Percentiles rank a stretch among this genome's conserved stretches.
phyloP scores from a whole-genome alignment of 139 green algal species.

The Ostreobium quekettii region DNA sequence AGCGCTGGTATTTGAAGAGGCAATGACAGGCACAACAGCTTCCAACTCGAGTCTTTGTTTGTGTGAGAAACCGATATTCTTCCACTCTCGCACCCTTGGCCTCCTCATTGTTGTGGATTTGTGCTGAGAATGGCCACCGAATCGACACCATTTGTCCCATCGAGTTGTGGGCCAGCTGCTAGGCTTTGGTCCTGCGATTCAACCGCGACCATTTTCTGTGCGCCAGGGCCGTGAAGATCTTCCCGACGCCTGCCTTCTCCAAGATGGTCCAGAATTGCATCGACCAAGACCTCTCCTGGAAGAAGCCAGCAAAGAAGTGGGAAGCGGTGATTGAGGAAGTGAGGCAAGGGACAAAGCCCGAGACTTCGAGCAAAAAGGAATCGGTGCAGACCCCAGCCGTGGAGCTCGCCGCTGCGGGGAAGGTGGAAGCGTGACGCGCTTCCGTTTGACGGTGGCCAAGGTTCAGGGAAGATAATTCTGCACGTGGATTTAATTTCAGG shows the following conservation, averaged over 20 bases:
- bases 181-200: no score
- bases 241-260: conserved; percentile 59
- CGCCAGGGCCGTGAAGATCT: conserved; percentile 43
- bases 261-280: conserved; percentile 88
- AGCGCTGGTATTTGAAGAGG: no score
- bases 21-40: no score
- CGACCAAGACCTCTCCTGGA: conserved; percentile 88
- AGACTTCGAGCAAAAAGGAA: conserved; percentile 21
- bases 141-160: no score
- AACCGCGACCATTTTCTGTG: background rate
- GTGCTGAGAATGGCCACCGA: no score
- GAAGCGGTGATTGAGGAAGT: conserved; percentile 75
- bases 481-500: no score
- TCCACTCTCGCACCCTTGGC: background rate
- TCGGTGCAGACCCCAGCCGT: conserved; percentile 28
- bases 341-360: conserved; percentile 6
- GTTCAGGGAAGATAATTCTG: no score
- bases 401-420: no score
- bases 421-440: no score
- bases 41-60: background rate
- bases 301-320: conserved; percentile 86
- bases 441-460: no score
- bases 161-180: no score
- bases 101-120: no score
- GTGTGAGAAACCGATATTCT: background rate